These are phyloP conservation scores for Parascedosporium putredinis DNA, from an alignment of 2,329 filamentous ascomycete genomes.

Conservation along the genomic window DNA sequence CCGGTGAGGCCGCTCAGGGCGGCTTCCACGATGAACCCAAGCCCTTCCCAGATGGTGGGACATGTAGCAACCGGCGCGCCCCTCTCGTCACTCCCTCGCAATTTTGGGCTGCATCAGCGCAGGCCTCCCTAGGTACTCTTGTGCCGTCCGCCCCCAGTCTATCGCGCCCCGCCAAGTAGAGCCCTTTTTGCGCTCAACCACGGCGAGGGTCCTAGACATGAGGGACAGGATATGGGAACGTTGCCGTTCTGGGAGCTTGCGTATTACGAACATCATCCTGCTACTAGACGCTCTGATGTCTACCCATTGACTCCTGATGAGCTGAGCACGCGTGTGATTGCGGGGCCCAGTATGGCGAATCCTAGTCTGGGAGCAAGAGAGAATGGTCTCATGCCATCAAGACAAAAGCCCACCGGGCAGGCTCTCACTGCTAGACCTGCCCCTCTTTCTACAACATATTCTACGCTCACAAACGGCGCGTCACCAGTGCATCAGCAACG, in stretches of 20 bases:
- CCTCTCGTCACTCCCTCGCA: neutral
- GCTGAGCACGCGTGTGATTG: neutral
- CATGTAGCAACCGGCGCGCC: neutral
- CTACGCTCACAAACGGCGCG: too few species aligned
- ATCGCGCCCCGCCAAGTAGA: neutral
- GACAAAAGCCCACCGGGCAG: too few species aligned
- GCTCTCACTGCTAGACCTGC: too few species aligned
- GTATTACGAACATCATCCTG: neutral
- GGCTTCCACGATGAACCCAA: neutral
- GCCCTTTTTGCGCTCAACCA: neutral
- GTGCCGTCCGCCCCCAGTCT: neutral
- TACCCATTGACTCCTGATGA: neutral
- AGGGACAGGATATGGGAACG: neutral
- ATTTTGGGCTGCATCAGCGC: neutral
- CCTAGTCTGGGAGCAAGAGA: neutral
- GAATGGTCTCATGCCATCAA: too few species aligned
- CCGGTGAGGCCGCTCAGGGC: neutral
- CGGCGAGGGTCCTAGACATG: neutral
- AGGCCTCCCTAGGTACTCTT: neutral
- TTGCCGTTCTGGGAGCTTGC: neutral
- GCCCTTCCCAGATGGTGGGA: neutral
- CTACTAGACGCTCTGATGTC: neutral
- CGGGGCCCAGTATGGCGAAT: neutral
- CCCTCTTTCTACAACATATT: too few species aligned
- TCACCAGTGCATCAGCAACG: too few species aligned